These are phyloP conservation scores for Sporothrix phasma DNA, from an alignment of 2,329 filamentous ascomycete species.

Conservation along the genomic window DNA sequence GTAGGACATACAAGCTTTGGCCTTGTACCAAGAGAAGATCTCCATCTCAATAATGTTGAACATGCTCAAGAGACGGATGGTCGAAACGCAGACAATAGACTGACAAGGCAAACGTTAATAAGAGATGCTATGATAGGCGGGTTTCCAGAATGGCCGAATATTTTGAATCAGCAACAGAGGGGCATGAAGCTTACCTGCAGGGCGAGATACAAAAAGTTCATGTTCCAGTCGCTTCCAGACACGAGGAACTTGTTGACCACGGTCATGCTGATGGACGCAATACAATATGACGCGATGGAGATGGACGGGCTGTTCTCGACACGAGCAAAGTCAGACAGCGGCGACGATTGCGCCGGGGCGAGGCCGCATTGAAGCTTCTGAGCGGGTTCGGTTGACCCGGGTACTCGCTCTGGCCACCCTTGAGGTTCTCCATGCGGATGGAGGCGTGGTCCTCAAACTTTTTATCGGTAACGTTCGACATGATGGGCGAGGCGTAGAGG, in stretches of 20 bases:
- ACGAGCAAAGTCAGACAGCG: slow-evolving; percentile 28
- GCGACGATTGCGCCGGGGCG: not conserved
- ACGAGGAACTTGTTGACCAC: slow-evolving; percentile 99
- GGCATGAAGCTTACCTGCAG: slow-evolving; percentile 72
- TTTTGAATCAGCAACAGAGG: too few species aligned
- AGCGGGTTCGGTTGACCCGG: slow-evolving; percentile 33
- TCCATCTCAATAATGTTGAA: slow-evolving; percentile 66
- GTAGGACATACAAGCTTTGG: slow-evolving; percentile 67
- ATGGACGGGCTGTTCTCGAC: slow-evolving; percentile 67
- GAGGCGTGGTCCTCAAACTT: slow-evolving; percentile 79
- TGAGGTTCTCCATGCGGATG: slow-evolving; percentile 56
- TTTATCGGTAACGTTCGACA: slow-evolving; percentile 64
- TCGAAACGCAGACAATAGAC: slow-evolving; percentile 80
- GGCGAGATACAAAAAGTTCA: slow-evolving; percentile 90
- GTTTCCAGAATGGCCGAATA: too few species aligned
- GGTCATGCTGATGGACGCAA: slow-evolving; percentile 97
- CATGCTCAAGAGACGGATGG: slow-evolving; percentile 76
- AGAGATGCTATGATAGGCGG: not conserved
- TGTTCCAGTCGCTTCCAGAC: slow-evolving; percentile 81
- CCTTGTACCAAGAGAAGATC: slow-evolving; percentile 77
- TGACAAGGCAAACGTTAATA: slow-evolving; percentile 29
- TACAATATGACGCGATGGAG: slow-evolving; percentile 82
- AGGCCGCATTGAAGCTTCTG: slow-evolving; percentile 16
- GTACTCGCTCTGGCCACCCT: slow-evolving; percentile 28
- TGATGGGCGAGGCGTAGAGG: not conserved